Evolutionary conservation across 768 basidiomycete species (phyloP).

Genomic region (Scleroderma bovista): DNA sequence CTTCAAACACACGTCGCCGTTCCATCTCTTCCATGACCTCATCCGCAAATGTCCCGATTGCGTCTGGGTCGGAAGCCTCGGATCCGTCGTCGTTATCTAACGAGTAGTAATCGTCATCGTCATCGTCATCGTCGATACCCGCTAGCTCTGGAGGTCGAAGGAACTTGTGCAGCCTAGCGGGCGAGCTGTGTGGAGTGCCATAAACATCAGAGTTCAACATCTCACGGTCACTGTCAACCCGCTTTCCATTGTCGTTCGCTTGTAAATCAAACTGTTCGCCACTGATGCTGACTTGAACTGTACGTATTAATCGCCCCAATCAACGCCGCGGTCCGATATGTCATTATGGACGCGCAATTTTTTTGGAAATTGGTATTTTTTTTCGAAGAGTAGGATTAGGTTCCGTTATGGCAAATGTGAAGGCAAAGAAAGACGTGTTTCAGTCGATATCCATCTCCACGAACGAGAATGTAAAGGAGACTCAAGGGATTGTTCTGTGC

Average conservation of each 20-base stretch:
- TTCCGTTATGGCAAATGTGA: constrained; percentile 36
- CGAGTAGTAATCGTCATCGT: constrained; percentile 30
- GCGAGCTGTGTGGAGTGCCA: constrained; percentile 19
- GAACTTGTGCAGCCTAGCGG: constrained; percentile 8
- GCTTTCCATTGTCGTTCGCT: not conserved
- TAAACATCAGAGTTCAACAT: constrained; percentile 13
- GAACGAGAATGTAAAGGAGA: constrained; percentile 45
- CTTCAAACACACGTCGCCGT: constrained; percentile 77
- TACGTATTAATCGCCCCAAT: constrained; percentile 3
- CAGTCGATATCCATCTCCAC: constrained; percentile 62
- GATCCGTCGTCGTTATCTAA: constrained; percentile 24
- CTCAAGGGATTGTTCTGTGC: constrained; percentile 41
- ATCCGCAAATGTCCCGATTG: constrained; percentile 45
- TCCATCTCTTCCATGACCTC: constrained; percentile 64
- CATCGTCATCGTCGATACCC: constrained; percentile 13
- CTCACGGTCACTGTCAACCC: constrained; percentile 6
- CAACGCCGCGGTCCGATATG: not conserved
- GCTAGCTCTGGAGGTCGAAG: constrained; percentile 3
- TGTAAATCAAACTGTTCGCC: constrained; percentile 1
- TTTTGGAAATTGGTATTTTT: constrained; percentile 10
- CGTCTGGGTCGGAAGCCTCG: constrained; percentile 18
- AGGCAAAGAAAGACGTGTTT: constrained; percentile 56
- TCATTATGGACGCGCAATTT: constrained; percentile 6
- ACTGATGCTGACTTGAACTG: constrained; percentile 1
- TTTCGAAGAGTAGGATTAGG: not conserved